These are phyloP conservation scores for Exophiala calicioides DNA, from an alignment of 2,329 filamentous ascomycete genomes.

Conservation along the genomic window DNA sequence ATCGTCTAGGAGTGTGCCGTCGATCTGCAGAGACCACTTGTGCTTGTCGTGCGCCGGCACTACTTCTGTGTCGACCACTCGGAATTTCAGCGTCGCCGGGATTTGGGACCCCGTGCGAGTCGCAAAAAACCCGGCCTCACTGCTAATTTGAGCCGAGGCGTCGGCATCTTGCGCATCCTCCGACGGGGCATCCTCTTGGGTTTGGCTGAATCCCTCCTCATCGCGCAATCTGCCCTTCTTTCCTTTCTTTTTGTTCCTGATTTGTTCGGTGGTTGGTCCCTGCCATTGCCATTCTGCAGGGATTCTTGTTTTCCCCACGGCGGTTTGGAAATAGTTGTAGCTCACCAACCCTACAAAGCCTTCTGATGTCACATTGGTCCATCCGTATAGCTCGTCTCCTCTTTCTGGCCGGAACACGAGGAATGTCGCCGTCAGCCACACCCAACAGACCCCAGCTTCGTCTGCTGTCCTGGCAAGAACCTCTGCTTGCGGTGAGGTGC, in stretches of 20 bases:
- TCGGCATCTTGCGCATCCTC: slow-evolving; percentile 12
- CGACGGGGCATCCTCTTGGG: slow-evolving; percentile 51
- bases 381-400: slow-evolving; percentile 75
- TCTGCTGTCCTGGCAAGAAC: slow-evolving; percentile 56
- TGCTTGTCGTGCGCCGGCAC: slow-evolving; percentile 69
- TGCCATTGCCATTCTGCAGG: slow-evolving; percentile 81
- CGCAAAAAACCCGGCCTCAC: slow-evolving; percentile 71
- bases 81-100: slow-evolving; percentile 70
- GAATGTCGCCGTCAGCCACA: slow-evolving; percentile 86
- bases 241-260: slow-evolving; percentile 31
- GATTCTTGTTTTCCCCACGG: slow-evolving; percentile 74
- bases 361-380: slow-evolving; percentile 70
- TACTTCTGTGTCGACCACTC: slow-evolving; percentile 78
- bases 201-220: slow-evolving; percentile 37
- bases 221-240: slow-evolving; percentile 37
- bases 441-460: slow-evolving; percentile 83
- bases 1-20: slow-evolving; percentile 78
- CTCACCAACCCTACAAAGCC: slow-evolving; percentile 87
- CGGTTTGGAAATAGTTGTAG: slow-evolving; percentile 89
- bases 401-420: slow-evolving; percentile 76
- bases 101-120: slow-evolving; percentile 70
- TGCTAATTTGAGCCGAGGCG: slow-evolving; percentile 34
- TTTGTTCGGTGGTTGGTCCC: slow-evolving; percentile 50
- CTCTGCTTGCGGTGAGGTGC: slow-evolving; percentile 40
- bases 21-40: slow-evolving; percentile 78